Evolutionary conservation across 1,284 basidiomycete species (phyloP), one percentile per base, ranked within the genome.

Genomic region (Tilletia walkeri): DNA sequence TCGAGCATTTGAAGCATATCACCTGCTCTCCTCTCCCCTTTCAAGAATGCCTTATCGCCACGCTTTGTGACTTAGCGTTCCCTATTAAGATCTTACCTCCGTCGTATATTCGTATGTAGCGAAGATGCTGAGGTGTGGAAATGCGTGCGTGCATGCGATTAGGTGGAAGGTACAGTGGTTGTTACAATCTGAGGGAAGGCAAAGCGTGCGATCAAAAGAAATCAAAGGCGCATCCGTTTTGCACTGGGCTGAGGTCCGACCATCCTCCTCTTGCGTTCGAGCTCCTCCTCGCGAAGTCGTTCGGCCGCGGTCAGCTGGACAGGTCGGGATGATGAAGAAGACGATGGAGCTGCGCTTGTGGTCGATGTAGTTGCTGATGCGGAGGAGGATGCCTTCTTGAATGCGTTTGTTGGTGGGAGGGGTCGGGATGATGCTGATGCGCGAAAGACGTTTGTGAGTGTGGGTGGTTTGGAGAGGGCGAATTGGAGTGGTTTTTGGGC

Each of bases 211-310:
- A 30, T 45, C 41, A 14, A 45, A 14, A 45, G 41, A 45, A 14
- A 36, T 63, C 36, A 63, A 10, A 63, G 36, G n/a, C 67, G 59
- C 69, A 69, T 65, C 9, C 70, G 24, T 59, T 71, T 71, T 5
- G 70, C 70, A 50, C 67, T 65, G 18, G 70, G 70, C 50, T 71
- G 70, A 10, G 70, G 70, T 34, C 70, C 70, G 30, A 71, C 56
- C 38, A 63, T 63, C 30, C 59, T 24, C 59, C 59, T 34, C n/a
- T 63, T 63, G 30, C 59, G 59, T 16, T 63, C 59, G 34, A 14
- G 14, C 34, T 63, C 59, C 18, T 63, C 59, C 4, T 63, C 30
- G 3, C 59, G 59, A 10, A 63, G 30, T 6, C 59, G 59, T 38
- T 63, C 59, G 30, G 59, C 59, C n/a, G 59, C 59, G 2, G 36